A percentile compares a stretch with the other conserved stretches of the same genome.
phyloP scores from a whole-genome alignment of 768 basidiomycete genomes.

The Imleria badia region DNA sequence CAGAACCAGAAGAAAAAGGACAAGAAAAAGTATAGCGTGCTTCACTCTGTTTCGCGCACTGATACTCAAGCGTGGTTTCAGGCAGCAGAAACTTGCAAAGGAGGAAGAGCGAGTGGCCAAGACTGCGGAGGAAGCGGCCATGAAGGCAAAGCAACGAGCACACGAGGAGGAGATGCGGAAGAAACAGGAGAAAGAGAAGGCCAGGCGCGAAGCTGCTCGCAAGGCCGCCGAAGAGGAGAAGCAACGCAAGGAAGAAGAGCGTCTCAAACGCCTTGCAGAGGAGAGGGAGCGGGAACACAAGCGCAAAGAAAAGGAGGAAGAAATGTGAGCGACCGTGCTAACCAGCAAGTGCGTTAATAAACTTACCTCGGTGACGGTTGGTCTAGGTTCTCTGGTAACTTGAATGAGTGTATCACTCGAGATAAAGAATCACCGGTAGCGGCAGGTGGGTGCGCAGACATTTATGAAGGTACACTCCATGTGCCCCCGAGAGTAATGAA shows the following conservation, averaged over 20 bases:
- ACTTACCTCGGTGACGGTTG: no score
- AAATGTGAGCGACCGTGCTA: no score
- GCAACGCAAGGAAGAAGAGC: slow-evolving; percentile 80
- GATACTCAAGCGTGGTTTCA: slow-evolving; percentile 30
- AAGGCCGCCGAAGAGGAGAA: slow-evolving; percentile 83
- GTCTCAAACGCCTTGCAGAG: slow-evolving; percentile 69
- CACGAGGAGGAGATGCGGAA: slow-evolving; percentile 79
- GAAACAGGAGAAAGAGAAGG: slow-evolving; percentile 86
- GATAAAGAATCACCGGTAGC: not conserved
- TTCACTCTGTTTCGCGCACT: slow-evolving; percentile 3
- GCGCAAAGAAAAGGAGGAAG: slow-evolving; percentile 74
- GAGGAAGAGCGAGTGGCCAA: slow-evolving; percentile 86
- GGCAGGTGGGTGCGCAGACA: not conserved
- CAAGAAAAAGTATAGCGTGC: slow-evolving; percentile 77
- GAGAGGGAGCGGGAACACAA: slow-evolving; percentile 79
- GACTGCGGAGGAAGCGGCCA: slow-evolving; percentile 81
- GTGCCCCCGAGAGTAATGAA: not conserved
- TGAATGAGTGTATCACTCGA: not conserved
- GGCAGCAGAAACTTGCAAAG: slow-evolving; percentile 89
- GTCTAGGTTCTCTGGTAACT: not conserved
- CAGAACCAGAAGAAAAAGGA: slow-evolving; percentile 99
- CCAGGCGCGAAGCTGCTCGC: slow-evolving; percentile 69
- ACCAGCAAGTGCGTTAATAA: no score
- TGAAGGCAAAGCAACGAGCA: slow-evolving; percentile 72
- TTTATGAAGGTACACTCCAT: not conserved